These are phyloP conservation scores for Talaromyces trachyspermus DNA, from an alignment of 495 filamentous ascomycete species.

Conservation along the genomic window DNA sequence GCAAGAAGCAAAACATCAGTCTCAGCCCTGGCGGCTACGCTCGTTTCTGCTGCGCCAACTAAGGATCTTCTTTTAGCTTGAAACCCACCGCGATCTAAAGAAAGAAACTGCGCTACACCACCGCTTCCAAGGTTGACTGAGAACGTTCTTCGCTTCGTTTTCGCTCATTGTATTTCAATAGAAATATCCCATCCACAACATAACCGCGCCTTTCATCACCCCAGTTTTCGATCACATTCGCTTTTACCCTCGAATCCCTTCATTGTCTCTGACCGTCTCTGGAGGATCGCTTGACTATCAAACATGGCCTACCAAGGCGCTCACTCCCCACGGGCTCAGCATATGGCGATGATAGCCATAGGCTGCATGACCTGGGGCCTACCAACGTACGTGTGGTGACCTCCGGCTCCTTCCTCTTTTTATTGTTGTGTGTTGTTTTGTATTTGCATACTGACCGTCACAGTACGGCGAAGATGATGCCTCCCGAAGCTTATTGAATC, in stretches of 20 bases:
- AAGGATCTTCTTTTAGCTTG: slow-evolving; percentile 6
- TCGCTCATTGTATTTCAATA: not conserved
- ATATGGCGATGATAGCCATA: slow-evolving; percentile 48
- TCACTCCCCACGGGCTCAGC: slow-evolving; percentile 23
- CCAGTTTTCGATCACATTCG: not conserved
- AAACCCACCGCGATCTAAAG: slow-evolving; percentile 4
- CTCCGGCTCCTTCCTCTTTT: not conserved
- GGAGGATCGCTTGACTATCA: not conserved
- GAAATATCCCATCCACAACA: no score
- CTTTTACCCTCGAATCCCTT: not conserved
- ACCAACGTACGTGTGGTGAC: slow-evolving; percentile 44
- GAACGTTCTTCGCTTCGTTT: no score
- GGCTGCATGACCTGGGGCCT: slow-evolving; percentile 60
- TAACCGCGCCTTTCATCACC: not conserved
- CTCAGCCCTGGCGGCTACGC: slow-evolving; percentile 7
- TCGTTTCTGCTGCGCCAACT: slow-evolving; percentile 2
- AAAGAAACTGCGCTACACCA: not conserved
- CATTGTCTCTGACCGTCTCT: not conserved
- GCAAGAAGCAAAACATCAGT: not conserved
- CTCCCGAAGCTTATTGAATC: slow-evolving; percentile 62
- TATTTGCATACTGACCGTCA: not conserved
- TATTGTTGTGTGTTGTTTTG: not conserved
- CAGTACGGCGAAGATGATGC: slow-evolving; percentile 50
- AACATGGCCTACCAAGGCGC: slow-evolving; percentile 47
- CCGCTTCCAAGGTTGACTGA: no score